Base-by-base conservation (phyloP, 495 filamentous ascomycete species). In the Umbilicaria muhlenbergii region DNA sequence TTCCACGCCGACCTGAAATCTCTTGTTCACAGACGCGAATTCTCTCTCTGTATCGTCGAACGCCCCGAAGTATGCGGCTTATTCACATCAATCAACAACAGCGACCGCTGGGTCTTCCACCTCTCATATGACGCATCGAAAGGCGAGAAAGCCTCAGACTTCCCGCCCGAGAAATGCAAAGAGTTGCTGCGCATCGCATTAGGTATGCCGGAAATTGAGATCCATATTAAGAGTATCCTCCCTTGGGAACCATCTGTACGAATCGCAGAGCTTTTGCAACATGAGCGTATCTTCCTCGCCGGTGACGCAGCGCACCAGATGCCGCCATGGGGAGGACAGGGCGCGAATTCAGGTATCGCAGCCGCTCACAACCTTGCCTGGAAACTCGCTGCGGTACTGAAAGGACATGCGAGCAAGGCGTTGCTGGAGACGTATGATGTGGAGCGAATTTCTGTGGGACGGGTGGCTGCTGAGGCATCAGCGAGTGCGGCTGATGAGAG, bases 251-350 rank as follows among this genome's bases (percentile, higher is more conserved):
- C 49, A 16, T 36, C 32, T 15, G 51, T 42, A 15, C 41, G 51
- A 15, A 45, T 52, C 12, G 47, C 58, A 3, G 51, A 58, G 3
- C 48, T 35, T 0, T 59, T 59, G 41, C 52, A 49, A 14, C 41
- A 45, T 17, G 64, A 60, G 0, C 54, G 67, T 13, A 51, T 70
- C 21, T 64, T 72, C 43, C 48, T 71, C 1, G 67, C 64, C 10
- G 69, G 70, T 2, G 70, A 74, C 42, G 67, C 70, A 0, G 69
- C 69, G 5, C 69, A 74, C 42, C 61, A 63, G 1, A 61, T 69
- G n/a, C 63, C 62, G 4, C 68, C 69, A 5, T 36, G 54, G 8
- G 68, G 67, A 1, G 70, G 65, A 8, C 64, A 70, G 40, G 69
- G 70, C 6, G 58, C 64, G 16, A 73, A 73, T 46, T 64, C 66